These are phyloP conservation scores for Nicotiana obtusifolia DNA, from an alignment of 257 asterid genomes.

Conservation along the genomic window DNA sequence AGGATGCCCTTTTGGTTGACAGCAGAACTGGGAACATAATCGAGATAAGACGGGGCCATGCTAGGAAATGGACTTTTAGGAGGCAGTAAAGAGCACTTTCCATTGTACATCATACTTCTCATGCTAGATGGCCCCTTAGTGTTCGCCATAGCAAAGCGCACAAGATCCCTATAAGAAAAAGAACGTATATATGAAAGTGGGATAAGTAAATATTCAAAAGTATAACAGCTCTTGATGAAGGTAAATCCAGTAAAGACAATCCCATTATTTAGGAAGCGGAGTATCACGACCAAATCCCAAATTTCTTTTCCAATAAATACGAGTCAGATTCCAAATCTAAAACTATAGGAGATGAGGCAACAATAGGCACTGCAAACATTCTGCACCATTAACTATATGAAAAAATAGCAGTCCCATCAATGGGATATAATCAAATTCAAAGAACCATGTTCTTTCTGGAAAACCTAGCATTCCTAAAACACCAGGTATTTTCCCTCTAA, in stretches of 20 bases:
- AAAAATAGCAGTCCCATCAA: neutral
- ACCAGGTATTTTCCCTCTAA: conserved; percentile 16
- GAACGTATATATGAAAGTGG: neutral
- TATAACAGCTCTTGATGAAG: neutral
- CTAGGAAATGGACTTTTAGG: conserved; percentile 91
- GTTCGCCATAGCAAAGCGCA: conserved; percentile 53
- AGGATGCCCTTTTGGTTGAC: conserved; percentile 42
- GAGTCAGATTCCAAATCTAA: neutral
- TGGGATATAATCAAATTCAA: neutral
- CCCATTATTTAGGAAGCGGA: neutral
- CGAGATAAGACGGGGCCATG: conserved; percentile 55
- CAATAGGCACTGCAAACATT: neutral
- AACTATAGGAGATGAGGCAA: neutral
- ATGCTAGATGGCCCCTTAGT: conserved; percentile 72
- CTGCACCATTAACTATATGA: neutral
- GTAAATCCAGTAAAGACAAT: conserved; percentile 10
- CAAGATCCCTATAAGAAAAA: conserved; percentile 31
- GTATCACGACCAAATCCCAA: neutral
- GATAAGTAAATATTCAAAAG: neutral
- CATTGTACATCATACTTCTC: conserved; percentile 58
- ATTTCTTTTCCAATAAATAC: neutral
- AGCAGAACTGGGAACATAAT: conserved; percentile 51
- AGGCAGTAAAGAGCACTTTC: conserved; percentile 72
- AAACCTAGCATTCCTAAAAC: neutral
- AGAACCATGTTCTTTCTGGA: neutral